Base-by-base conservation (phyloP, 1,284 basidiomycete genomes). In the Ustilago vetiveriae region DNA sequence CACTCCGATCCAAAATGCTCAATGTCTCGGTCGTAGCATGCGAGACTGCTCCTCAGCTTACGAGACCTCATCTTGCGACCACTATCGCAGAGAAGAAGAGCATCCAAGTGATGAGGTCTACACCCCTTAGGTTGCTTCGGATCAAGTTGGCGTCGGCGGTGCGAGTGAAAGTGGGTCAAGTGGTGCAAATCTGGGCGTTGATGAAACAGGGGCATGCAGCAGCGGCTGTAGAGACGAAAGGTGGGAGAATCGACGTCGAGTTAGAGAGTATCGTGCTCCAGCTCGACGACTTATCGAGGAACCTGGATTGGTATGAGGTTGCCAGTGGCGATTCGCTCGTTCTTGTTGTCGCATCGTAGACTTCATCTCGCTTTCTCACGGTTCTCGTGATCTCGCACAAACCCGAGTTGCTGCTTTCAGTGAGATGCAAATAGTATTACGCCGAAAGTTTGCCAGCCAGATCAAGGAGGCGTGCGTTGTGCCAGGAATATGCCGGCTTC, bases 271-370 rank as follows among this genome's bases (percentile, higher is more conserved):
- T 75, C 13, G 55, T 76, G 22, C n/a, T 68, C 16, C 60, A 65
- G 29, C 35, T 75, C 22, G 64, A 73, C 7, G 70, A 77, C 21
- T 35, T 47, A 35, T 58, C 57, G 16, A 39, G 65, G 9, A 58
- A 43, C 27, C 41, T 75, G 33, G 62, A 59, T 11, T 72, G 67
- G 69, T 77, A 74, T 39, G 58, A 72, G 13, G 48, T 77, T 17
- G 38, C 33, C 9, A 29, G 35, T 16, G 43, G 59, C 13, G 66
- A 64, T 19, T 26, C 48, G 17, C 40, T 65, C 11, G 50, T 65
- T 3, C 55, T 65, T 24, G 62, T 65, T 38, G 35, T 40, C 14
- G 26, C 43, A 2, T 9, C 43, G 5, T 51, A 19, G 37, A 16
- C 9, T 42, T 11, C n/a, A n/a, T n/a, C n/a, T n/a, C n/a, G n/a